Conservation (phyloP, 768 basidiomycete species). For the Asterophora parasitica region DNA sequence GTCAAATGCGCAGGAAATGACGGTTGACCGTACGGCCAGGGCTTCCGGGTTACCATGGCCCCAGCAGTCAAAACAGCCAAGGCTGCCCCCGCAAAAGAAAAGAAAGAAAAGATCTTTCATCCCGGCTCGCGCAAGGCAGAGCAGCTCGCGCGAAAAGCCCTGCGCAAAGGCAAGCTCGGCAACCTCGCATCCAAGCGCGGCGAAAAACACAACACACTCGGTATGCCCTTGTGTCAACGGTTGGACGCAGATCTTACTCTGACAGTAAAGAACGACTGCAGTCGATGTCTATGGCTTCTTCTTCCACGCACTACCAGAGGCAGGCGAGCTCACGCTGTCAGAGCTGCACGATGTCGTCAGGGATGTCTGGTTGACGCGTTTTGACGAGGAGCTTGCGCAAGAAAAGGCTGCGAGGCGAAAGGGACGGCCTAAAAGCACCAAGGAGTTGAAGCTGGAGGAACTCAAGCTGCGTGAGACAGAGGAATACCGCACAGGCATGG, state of each 20-base stretch:
- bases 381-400: slow-evolving; percentile 58
- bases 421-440: slow-evolving; percentile 70
- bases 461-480: slow-evolving; percentile 64
- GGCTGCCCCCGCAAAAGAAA: slow-evolving; percentile 25
- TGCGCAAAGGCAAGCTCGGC: slow-evolving; percentile 66
- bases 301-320: slow-evolving; percentile 62
- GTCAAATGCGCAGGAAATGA: background rate
- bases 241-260: slow-evolving; percentile 3
- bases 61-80: slow-evolving; percentile 37
- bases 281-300: slow-evolving; percentile 76
- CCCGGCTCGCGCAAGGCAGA: slow-evolving; percentile 81
- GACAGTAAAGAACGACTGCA: slow-evolving; percentile 22
- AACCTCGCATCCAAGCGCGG: slow-evolving; percentile 49
- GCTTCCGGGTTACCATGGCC: slow-evolving; percentile 76
- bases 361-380: slow-evolving; percentile 70
- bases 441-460: slow-evolving; percentile 66
- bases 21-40: slow-evolving; percentile 57
- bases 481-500: slow-evolving; percentile 75
- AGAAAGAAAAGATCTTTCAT: slow-evolving; percentile 79
- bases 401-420: slow-evolving; percentile 61
- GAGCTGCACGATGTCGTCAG: slow-evolving; percentile 62
- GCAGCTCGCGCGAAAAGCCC: slow-evolving; percentile 61
- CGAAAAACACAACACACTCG: slow-evolving; percentile 51
- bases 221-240: slow-evolving; percentile 28
- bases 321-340: slow-evolving; percentile 51